Evolutionary conservation across 495 filamentous ascomycete genomes (phyloP), one percentile per base, ranked within the genome.

Genomic region (Daldinia decipiens): DNA sequence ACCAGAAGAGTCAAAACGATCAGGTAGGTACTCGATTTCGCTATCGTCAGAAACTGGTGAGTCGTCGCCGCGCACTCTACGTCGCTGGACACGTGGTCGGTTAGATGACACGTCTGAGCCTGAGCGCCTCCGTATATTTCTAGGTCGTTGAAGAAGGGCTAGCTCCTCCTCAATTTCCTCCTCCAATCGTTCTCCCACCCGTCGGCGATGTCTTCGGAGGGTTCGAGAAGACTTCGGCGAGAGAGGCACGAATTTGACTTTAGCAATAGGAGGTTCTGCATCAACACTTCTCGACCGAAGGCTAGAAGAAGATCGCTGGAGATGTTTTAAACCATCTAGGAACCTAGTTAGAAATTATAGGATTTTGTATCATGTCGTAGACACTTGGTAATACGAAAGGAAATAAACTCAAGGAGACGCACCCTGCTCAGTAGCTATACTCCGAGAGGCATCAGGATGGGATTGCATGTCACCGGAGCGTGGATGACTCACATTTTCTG

Each of bases 1-100:
- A 1, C 91, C 90, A 3, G 89, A 79, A 6, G 78, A 69, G 66
- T 93, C 90, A 67, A 93, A 93, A 0, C 91, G 84, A 47, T 88
- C 84, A 0, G 91, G 91, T 0, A 93, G 70, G 6, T 79, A 71
- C 39, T 85, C 85, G 3, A 85, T 63, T 3, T 77, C 80, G 1
- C 70, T 73, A 15, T 78, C 73, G 3, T 78, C 77, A 6, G 77
- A 74, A 31, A 67, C 64, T 7, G 69, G 58, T 3, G 62, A 75
- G 9, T 63, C 47, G 27, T 62, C 65, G 4, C 38, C 51, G 2
- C 62, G 45, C 13, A 59, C 71, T 2, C 59, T 76, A 39, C 65
- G 74, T 19, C 54, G 70, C 15, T 68, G 34, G 21, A 74, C 12
- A 4, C 63, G 65, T 1, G 76, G 71, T 0, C 78, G 72, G 58